Percentiles rank a stretch among this genome's conserved stretches.
Conservation (phyloP, 140 eudicot genomes). For the Oenanthe javanica region DNA sequence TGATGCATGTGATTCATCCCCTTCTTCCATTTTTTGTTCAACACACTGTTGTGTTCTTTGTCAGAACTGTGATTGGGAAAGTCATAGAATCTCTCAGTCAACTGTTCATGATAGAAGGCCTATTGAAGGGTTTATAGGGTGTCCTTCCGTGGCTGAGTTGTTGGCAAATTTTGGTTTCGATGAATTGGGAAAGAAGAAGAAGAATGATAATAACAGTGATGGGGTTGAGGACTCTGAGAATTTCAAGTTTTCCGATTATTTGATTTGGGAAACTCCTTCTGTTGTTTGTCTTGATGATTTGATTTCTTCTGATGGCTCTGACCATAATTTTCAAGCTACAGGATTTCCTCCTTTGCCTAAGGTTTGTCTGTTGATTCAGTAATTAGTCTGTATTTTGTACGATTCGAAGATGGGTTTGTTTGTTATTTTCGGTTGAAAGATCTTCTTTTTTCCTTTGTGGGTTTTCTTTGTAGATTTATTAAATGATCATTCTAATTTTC, state of each 20-base stretch:
- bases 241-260: constrained; percentile 37
- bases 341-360: constrained; percentile 85
- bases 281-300: constrained; percentile 71
- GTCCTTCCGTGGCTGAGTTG: constrained; percentile 58
- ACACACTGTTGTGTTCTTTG: constrained; percentile 55
- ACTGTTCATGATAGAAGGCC: constrained; percentile 63
- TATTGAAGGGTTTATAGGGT: constrained; percentile 66
- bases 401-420: background rate
- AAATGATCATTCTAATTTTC: background rate
- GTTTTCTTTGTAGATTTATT: background rate
- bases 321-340: constrained; percentile 60
- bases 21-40: constrained; percentile 65
- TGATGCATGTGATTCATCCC: constrained; percentile 54
- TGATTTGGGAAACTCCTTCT: constrained; percentile 80
- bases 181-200: constrained; percentile 37
- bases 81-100: constrained; percentile 24
- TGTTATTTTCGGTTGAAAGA: background rate
- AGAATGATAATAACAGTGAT: background rate
- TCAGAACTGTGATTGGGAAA: constrained; percentile 89
- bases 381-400: background rate
- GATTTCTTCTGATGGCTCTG: constrained; percentile 43
- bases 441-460: background rate
- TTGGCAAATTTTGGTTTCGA: constrained; percentile 58
- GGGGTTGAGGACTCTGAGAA: constrained; percentile 23
- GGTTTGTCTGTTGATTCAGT: constrained; percentile 24